Evolutionary conservation across 108 stramenopile genomes (phyloP).

Genomic region (Stephanodiscus minutulus): DNA sequence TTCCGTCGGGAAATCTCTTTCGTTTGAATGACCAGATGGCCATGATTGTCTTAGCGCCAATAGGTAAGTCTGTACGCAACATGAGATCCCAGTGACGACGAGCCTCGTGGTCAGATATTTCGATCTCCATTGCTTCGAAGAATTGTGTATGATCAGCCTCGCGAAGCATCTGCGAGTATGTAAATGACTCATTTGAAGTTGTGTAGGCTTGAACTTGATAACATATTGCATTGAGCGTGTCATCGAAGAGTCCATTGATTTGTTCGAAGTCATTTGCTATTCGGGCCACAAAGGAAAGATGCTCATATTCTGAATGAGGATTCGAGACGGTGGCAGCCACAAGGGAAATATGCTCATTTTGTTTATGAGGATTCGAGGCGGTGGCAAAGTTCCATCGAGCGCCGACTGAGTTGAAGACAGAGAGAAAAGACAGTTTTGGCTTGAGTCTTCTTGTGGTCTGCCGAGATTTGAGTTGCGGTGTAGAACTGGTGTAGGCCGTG

Average conservation of each 20-base stretch:
- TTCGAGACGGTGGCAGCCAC: neutral
- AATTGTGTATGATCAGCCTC: neutral
- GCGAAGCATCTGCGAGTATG: neutral
- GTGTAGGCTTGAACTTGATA: neutral
- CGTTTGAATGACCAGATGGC: conserved; percentile 13
- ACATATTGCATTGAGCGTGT: neutral
- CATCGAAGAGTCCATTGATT: conserved; percentile 1
- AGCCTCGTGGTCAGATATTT: neutral
- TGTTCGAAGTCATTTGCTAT: neutral
- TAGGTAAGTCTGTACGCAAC: neutral
- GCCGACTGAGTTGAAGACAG: neutral
- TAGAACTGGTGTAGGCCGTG: no score
- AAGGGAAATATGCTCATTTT: neutral
- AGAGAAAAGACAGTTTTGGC: no score
- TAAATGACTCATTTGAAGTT: neutral
- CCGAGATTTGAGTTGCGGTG: no score
- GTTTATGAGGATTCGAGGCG: neutral
- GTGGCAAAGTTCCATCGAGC: neutral
- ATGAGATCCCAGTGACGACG: neutral
- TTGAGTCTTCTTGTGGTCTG: no score
- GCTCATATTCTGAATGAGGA: neutral
- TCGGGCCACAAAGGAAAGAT: neutral
- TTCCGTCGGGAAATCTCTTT: neutral
- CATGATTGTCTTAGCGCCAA: neutral
- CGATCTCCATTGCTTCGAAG: neutral